Evolutionary conservation across 305 asterid genomes (phyloP), one percentile per base, ranked within the genome.

Genomic region (Solanum aculeatissimum): DNA sequence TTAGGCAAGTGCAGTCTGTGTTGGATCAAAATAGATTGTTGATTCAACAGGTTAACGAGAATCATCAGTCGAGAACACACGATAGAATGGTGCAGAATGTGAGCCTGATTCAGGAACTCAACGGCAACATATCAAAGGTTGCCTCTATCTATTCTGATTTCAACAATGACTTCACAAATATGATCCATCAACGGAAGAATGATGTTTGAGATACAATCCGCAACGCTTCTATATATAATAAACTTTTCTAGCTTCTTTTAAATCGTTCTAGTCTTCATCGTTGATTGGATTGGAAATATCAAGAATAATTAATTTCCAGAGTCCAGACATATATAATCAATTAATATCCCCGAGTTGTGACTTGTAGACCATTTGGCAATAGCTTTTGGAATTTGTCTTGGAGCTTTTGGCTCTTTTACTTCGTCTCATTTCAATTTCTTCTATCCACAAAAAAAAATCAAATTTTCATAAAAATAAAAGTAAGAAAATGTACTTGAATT

Each of bases 1-100:
- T 92, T 88, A 90, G 87, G 25, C 90, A 89, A 85, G 97, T 95
- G 40, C 98, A 92, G 62, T 88, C 94, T 62, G 92, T 92, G 86
- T 88, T 93, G 84, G 97, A 95, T 82, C 94, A 91, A 87, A 94
- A 93, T 77, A 89, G 96, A 21, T 78, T 82, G 25, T 89, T 93
- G 87, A 94, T 94, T 77, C 95, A 92, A 90, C 95, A 95, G 68
- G 97, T 95, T 75, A 93, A 95, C 84, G 91, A 93, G 85, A 95
- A 93, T 27, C 97, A 95, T 86, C 94, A 90, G 80, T 95, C 97
- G 7, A 93, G 88, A 80, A 70, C 87, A 42, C 93, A 89, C 79
- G 93, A 91, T 21, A 93, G 92, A 55, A 54, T 95, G 92, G 95
- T 91, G 53, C 86, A 92, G 42, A 95, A 95, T 90, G 98, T 93